Evolutionary conservation across 148 eudicot species (phyloP), one percentile per base, ranked within the genome.

Genomic region (Rhododendron mucronatum): DNA sequence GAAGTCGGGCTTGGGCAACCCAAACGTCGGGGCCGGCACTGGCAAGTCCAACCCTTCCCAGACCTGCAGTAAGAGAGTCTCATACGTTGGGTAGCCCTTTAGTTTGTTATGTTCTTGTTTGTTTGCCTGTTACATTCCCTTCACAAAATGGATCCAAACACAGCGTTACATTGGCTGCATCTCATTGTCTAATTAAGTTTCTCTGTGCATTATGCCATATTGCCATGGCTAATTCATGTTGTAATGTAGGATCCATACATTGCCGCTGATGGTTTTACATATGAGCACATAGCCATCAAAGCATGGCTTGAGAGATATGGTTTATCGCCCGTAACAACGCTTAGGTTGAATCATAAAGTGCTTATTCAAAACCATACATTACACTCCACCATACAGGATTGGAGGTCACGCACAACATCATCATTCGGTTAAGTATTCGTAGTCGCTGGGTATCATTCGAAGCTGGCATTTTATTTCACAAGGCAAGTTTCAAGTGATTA

Each of bases 261-360:
- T 53, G 99, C 99, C 48, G 92, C 96, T 35, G 99, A 96, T 89
- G 98, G 99, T 71, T 96, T 90, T 83, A 91, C 98, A 14, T 96
- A 96, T 41, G 98, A 96, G 88, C 93, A 91, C 23, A 91, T 91
- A 84, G 99, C 99, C 33, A 96, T 96, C 86, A 91, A 90, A 78
- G 89, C 90, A 84, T 96, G 99, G 99, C 90, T 96, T 9, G 92
- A 92, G 87, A 93, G 85, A 35, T 91, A 93, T n/a, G 86, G 90
- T 59, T 83, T 88, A 79, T 95, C 99, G 0, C 98, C 98, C 2
- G 93, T 95, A 61, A 95, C 96, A 83, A 91, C 91, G 83, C 90
- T 53, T 30, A 91, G 85, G 77, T 76, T 96, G 86, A 87, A 86
- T 83, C 94, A 94, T 87, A 92, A 88, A 78, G 77, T 44, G 57